These are phyloP conservation scores for Moesziomyces parantarcticus DNA, from an alignment of 1,284 basidiomycete species.

Conservation along the genomic window DNA sequence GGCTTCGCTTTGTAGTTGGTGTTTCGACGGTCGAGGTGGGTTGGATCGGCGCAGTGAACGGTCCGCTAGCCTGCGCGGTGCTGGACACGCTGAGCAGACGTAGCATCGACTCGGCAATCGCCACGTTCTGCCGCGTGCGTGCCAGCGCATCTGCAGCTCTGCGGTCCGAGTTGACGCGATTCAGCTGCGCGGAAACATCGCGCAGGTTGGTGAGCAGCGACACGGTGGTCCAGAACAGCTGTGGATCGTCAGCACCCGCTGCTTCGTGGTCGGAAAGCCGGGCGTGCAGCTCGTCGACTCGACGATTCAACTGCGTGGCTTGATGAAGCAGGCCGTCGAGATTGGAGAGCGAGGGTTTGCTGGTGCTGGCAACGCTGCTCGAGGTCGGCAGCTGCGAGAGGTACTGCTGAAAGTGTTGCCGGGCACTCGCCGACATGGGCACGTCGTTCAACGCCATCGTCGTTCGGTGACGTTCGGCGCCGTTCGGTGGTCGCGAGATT, in stretches of 20 bases:
- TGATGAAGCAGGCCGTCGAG: slow-evolving; percentile 10
- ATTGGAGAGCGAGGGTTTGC: slow-evolving; percentile 1
- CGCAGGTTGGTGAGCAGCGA: slow-evolving; percentile 32
- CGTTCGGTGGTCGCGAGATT: neutral
- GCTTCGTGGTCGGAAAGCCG: slow-evolving; percentile 1
- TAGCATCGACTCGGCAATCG: slow-evolving; percentile 23
- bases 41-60: slow-evolving; percentile 23
- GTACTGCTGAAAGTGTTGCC: slow-evolving; percentile 32
- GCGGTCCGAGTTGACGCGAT: neutral
- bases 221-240: slow-evolving; percentile 36
- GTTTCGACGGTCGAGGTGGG: neutral
- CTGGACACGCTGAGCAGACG: slow-evolving; percentile 12
- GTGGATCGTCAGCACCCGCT: slow-evolving; percentile 7
- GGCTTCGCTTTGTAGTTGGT: neutral
- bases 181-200: slow-evolving; percentile 11
- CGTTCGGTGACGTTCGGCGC: neutral
- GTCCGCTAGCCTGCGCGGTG: neutral
- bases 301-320: slow-evolving; percentile 4
- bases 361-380: neutral
- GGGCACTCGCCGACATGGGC: slow-evolving; percentile 15
- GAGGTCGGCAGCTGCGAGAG: slow-evolving; percentile 14
- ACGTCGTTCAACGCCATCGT: slow-evolving; percentile 1
- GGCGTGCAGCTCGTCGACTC: slow-evolving; percentile 15
- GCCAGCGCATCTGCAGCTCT: slow-evolving; percentile 11
- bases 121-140: slow-evolving; percentile 31